These are phyloP conservation scores for Pyrenochaeta sp. DNA, from an alignment of 2,329 filamentous ascomycete genomes.

Conservation along the genomic window DNA sequence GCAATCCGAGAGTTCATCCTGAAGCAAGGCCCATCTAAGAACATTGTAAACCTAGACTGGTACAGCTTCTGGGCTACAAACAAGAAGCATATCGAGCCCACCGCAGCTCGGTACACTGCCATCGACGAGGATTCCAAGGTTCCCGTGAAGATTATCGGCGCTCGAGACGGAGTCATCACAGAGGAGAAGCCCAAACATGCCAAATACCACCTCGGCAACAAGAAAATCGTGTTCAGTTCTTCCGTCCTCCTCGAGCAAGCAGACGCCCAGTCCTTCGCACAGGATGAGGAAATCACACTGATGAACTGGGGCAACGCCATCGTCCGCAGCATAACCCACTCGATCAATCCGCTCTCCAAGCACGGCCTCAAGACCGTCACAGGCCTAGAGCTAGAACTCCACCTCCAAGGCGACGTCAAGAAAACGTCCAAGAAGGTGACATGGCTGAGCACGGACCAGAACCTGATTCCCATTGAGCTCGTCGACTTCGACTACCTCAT, in stretches of 20 bases:
- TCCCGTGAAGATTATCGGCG: constrained; percentile 72
- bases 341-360: constrained; percentile 58
- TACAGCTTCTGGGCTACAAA: constrained; percentile 65
- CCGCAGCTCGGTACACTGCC: constrained; percentile 57
- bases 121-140: constrained; percentile 76
- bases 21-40: constrained; percentile 82
- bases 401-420: constrained; percentile 92
- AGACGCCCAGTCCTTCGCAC: constrained; percentile 80
- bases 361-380: constrained; percentile 64
- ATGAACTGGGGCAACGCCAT: constrained; percentile 97
- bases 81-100: constrained; percentile 61
- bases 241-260: constrained; percentile 84
- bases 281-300: constrained; percentile 89
- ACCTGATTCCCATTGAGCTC: constrained; percentile 81
- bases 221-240: constrained; percentile 81
- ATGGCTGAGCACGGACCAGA: constrained; percentile 82
- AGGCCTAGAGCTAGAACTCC: constrained; percentile 79
- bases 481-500: constrained; percentile 96
- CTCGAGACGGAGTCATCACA: constrained; percentile 60
- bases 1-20: constrained; percentile 84
- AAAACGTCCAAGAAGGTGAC: constrained; percentile 96
- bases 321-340: constrained; percentile 70
- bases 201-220: constrained; percentile 88
- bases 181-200: constrained; percentile 86
- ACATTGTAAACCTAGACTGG: constrained; percentile 87